Evolutionary conservation across 1,139 yeast species (phyloP), one percentile per base, ranked within the genome.

Genomic region (Hyphopichia fennica): DNA sequence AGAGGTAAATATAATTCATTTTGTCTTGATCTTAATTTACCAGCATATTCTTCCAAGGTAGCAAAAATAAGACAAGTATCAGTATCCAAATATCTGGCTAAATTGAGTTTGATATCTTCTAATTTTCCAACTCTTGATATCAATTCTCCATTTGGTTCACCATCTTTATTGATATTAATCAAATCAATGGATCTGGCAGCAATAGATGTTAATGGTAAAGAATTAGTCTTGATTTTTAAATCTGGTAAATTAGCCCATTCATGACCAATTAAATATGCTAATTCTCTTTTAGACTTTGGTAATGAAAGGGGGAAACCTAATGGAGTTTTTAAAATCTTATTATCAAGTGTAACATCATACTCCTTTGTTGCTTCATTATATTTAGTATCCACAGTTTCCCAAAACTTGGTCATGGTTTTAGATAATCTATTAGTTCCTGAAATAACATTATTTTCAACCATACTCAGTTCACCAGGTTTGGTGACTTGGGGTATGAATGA

Each of bases 1-100:
- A 91, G 69, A 0, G 96, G 96, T 44, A 82, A 64, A 64, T 88
- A 95, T 42, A 76, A 68, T 49, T 82, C 80, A 49, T 88, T 84
- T 63, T 93, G 99, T 30, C 79, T 88, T 35, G 69, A 61, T 56
- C 98, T 78, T 49, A 93, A 72, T 34, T 71, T 72, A 8, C 98
- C 99, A 50, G 87, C 93, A 58, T 87, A 90, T 60, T 93, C 98
- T 38, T 72, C 76, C 14, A 54, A 52, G n/a, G 96, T 95, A 1
- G 96, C 81, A 57, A 90, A 87, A 9, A 91, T 89, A 39, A 93
- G 73, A 51, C 96, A 71, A 2, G 98, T 90, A 60, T 93, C 99
- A 1, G 99, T 93, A 58, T 93, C 99, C 43, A 95, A 70, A 58
- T 90, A 93, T 44, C 93, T 82, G 54, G 91, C 68, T 49, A 93